Base-by-base conservation (phyloP, 805 yeast genomes). In the Cyberlindnera xishuangbannaensis region DNA sequence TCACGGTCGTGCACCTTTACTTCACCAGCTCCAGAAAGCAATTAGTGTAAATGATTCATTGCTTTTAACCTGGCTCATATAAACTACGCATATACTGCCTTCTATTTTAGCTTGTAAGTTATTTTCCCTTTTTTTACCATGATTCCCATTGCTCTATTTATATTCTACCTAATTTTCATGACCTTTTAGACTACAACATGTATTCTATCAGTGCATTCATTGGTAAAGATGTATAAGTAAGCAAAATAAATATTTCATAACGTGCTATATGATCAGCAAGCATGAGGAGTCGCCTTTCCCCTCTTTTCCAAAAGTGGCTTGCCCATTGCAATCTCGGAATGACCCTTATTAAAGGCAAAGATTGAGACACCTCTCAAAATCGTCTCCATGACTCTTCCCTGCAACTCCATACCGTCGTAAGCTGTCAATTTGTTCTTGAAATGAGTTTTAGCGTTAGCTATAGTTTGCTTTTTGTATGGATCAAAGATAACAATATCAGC, bases 381-480 rank as follows among this genome's bases (percentile, higher is more conserved):
- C 0, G 97, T 86, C 56, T 82, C 88, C 31, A 78, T 62, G 7
- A 88, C 94, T 39, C 77, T 67, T 16, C 97, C 97, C 25, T 57
- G 61, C 40, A 86, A 63, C 32, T 65, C 56, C 61, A 64, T 65
- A 5, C 95, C 95, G 49, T 84, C 69, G 54, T 85, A 90, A 0
- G 95, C 95, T 2, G 95, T 83, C 34, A 90, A 59, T 57, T 87
- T 88, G 65, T 88, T 90, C 47, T 85, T 87, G 66, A 83, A 90
- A 45, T 59, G 71, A 20, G 83, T 74, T 27, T 69, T 62, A 15
- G 65, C 65, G 50, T 81, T 79, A 4, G 61, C 57, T 21, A 83
- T 69, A 1, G 53, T 53, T 48, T 72, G 78, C 25, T 48, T 50
- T 6, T 64, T 63, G 10, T 65, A 65, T 6, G 84, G 76, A 53